These are phyloP conservation scores for Suillus paluster DNA, from an alignment of 768 basidiomycete species.

Conservation along the genomic window DNA sequence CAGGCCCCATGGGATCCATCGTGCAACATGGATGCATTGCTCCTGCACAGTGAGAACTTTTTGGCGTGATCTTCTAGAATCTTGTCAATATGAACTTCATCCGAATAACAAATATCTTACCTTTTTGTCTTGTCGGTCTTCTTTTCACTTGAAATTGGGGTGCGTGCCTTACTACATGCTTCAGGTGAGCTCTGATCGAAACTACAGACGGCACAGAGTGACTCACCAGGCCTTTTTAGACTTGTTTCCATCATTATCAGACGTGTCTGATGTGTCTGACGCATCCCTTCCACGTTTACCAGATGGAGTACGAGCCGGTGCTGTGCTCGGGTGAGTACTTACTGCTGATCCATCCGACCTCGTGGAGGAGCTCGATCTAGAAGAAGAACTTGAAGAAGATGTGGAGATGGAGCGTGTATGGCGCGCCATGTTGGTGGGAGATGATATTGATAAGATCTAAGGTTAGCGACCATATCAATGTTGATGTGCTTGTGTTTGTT, in stretches of 20 bases:
- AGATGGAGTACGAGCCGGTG: no score
- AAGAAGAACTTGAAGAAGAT: background rate
- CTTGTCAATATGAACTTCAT: background rate
- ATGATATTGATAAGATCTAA: no score
- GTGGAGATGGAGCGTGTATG: background rate
- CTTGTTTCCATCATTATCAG: background rate
- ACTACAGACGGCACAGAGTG: background rate
- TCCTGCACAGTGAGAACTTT: slow-evolving; percentile 2
- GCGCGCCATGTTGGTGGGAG: background rate
- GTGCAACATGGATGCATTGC: slow-evolving; percentile 9
- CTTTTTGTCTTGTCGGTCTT: background rate
- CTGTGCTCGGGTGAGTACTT: background rate
- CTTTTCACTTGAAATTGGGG: background rate
- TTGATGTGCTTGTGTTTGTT: no score
- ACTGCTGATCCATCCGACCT: background rate
- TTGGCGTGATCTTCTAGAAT: background rate
- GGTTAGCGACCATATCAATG: no score
- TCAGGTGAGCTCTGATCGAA: background rate
- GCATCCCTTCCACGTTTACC: background rate
- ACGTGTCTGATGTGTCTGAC: background rate
- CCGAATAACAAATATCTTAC: background rate
- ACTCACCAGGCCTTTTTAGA: background rate
- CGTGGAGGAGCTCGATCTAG: background rate
- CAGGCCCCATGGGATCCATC: slow-evolving; percentile 4
- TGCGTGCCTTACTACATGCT: background rate